Conservation (phyloP, 2,329 filamentous ascomycete genomes). For the Lithohypha guttulata region DNA sequence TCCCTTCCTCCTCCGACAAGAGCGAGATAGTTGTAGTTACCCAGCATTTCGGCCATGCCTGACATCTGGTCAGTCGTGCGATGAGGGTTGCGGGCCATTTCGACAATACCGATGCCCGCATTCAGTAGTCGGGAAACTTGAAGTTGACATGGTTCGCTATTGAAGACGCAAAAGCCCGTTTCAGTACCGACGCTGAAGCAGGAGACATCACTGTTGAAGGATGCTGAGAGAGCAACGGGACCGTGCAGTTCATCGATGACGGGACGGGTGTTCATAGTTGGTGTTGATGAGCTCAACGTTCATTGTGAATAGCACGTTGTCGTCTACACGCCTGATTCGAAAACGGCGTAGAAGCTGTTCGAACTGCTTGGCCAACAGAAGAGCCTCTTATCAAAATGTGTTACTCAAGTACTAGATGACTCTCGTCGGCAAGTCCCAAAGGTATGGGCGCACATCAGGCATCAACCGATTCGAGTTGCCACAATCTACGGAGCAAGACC, state of each 20-base stretch:
- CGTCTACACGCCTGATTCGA: too few species aligned
- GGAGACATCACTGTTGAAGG: constrained; percentile 75
- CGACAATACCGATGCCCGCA: constrained; percentile 62
- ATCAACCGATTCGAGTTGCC: too few species aligned
- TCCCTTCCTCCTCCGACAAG: constrained; percentile 78
- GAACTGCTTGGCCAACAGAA: too few species aligned
- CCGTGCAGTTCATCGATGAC: constrained; percentile 68
- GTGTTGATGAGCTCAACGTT: not conserved
- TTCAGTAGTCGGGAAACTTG: constrained; percentile 52
- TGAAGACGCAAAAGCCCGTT: constrained; percentile 71
- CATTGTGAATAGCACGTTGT: constrained; percentile 7
- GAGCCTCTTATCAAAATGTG: too few species aligned
- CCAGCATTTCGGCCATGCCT: constrained; percentile 75
- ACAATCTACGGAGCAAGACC: too few species aligned
- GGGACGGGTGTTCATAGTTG: constrained; percentile 74
- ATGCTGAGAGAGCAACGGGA: constrained; percentile 66
- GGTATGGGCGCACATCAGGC: too few species aligned
- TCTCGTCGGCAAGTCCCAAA: too few species aligned
- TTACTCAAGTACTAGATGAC: too few species aligned
- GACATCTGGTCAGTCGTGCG: not conserved
- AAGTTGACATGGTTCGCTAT: constrained; percentile 59
- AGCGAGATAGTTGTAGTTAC: constrained; percentile 74
- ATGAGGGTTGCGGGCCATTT: constrained; percentile 60
- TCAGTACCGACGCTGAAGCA: constrained; percentile 83
- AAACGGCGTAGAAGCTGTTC: too few species aligned